Percentiles rank a stretch among this genome's conserved stretches.
Evolutionary conservation across 192 early-diverging fungal genomes (phyloP).

Genomic region (Nowakowskiella sp.): DNA sequence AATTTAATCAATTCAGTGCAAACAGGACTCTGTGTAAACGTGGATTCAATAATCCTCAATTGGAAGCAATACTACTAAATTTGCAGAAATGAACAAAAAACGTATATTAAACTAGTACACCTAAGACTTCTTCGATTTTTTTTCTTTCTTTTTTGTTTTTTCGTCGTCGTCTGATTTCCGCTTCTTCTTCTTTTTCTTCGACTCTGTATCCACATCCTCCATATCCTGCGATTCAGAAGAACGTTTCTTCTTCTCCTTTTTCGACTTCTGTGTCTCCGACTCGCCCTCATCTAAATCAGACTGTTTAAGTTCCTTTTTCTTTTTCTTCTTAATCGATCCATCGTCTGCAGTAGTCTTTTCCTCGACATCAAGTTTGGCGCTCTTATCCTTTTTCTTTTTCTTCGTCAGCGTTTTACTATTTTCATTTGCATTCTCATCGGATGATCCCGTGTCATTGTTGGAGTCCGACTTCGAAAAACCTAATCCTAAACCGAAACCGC

Average conservation of each 20-base stretch:
- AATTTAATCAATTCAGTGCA: too few relatives aligned
- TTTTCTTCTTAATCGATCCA: conserved; percentile 15
- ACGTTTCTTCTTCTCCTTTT: conserved; percentile 29
- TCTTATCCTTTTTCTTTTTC: conserved; percentile 12
- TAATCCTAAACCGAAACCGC: too few relatives aligned
- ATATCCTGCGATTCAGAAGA: conserved; percentile 10
- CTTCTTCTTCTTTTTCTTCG: conserved; percentile 10
- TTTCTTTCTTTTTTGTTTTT: conserved; percentile 16
- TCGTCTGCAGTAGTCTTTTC: conserved; percentile 18
- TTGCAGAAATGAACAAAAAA: too few relatives aligned
- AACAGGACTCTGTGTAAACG: too few relatives aligned
- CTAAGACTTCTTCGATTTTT: conserved; percentile 26
- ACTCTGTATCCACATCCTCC: not conserved
- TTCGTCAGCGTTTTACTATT: conserved; percentile 1
- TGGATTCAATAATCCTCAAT: too few relatives aligned
- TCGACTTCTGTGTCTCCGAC: conserved; percentile 24
- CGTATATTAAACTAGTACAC: too few relatives aligned
- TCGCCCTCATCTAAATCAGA: too few relatives aligned
- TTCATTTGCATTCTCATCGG: conserved; percentile 2
- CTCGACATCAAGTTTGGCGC: not conserved
- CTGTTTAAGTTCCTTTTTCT: conserved; percentile 14
- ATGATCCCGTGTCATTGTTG: too few relatives aligned
- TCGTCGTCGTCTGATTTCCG: not conserved
- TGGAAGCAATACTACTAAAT: too few relatives aligned
- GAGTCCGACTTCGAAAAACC: too few relatives aligned